Conservation (phyloP, 1,284 basidiomycete genomes). For the Ganoderma sinense region DNA sequence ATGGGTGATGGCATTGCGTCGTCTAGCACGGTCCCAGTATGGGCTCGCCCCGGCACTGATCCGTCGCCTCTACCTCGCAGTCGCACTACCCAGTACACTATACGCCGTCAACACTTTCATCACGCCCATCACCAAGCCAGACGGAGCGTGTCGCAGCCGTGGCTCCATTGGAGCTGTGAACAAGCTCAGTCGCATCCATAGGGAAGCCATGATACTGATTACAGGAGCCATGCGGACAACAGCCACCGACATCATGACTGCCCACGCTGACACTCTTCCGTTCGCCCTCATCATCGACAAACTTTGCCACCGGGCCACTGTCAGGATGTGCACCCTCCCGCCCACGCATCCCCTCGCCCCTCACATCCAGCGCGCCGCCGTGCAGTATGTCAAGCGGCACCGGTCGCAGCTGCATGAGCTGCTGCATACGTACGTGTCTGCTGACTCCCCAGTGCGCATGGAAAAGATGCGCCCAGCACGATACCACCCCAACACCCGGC, state of each 20-base stretch:
- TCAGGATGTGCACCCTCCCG: slow-evolving; percentile 43
- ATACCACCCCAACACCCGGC: slow-evolving; percentile 6
- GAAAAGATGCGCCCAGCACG: slow-evolving; percentile 28
- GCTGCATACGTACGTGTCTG: slow-evolving; percentile 21
- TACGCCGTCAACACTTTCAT: slow-evolving; percentile 47
- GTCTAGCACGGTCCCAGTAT: slow-evolving; percentile 30
- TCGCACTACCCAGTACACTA: slow-evolving; percentile 43
- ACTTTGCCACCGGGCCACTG: slow-evolving; percentile 34
- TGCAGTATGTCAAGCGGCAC: slow-evolving; percentile 24
- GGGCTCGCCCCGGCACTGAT: slow-evolving; percentile 10
- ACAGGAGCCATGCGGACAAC: slow-evolving; percentile 45
- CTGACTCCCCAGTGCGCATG: not conserved
- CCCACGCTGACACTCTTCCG: slow-evolving; percentile 43
- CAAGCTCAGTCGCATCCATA: slow-evolving; percentile 39
- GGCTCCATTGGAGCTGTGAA: slow-evolving; percentile 16
- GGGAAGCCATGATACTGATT: slow-evolving; percentile 39
- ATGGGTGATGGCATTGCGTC: slow-evolving; percentile 30
- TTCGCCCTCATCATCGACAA: slow-evolving; percentile 37
- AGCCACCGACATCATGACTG: slow-evolving; percentile 41
- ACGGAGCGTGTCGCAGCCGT: slow-evolving; percentile 19
- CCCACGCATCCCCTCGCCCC: slow-evolving; percentile 41
- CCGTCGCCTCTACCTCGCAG: slow-evolving; percentile 35
- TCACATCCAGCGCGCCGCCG: slow-evolving; percentile 21
- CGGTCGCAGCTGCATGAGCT: slow-evolving; percentile 32
- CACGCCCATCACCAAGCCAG: slow-evolving; percentile 30